Evolutionary conservation across 108 stramenopile genomes (phyloP), one percentile per base, ranked within the genome.

Genomic region (Discostella stelligeroides): DNA sequence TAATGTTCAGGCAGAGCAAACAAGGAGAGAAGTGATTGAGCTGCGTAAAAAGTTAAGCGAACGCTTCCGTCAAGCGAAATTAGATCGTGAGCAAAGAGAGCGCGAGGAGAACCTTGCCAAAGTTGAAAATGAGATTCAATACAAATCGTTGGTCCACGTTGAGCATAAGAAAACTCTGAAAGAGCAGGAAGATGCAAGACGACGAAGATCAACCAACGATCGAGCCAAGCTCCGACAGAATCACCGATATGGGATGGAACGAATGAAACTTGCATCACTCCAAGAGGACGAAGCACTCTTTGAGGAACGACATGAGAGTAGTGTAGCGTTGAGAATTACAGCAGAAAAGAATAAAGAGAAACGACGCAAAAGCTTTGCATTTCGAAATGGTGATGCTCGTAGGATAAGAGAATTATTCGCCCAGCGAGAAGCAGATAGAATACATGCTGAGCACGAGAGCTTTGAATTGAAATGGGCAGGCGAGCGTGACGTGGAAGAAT

Each of bases 81-180:
- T 84, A 24, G 46, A 77, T n/a, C 49, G 63, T 17, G 71, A 88
- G 25, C 73, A 80, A 27, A 66, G 76, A 45, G 6, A 78, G 25
- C 57, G 62, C 27, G 43, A 77, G 39, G 66, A 77, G 7, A 69
- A 70, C 15, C 73, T 84, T 29, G 70, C 86, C 37, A 70, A 76
- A 40, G 55, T 88, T 10, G 88, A 89, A 17, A 72, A 86, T 70
- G 86, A 90, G 70, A 75, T 78, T 18, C 54, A 85, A 40, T 93
- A 90, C 76, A 93, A 93, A 41, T 93, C 92, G 14, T 28, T 65
- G 38, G 86, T 85, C 13, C 85, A 80, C 69, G 88, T 85, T n/a
- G 86, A 90, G 28, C 92, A 93, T 38, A 83, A 90, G 45, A 73
- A 86, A 69, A 82, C 70, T n/a, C 66, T 94, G n/a, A 85, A 87